A percentile compares a stretch with the other conserved stretches of the same genome.
Conservation (phyloP, 2,329 filamentous ascomycete genomes). For the Epicoccum nigrum region DNA sequence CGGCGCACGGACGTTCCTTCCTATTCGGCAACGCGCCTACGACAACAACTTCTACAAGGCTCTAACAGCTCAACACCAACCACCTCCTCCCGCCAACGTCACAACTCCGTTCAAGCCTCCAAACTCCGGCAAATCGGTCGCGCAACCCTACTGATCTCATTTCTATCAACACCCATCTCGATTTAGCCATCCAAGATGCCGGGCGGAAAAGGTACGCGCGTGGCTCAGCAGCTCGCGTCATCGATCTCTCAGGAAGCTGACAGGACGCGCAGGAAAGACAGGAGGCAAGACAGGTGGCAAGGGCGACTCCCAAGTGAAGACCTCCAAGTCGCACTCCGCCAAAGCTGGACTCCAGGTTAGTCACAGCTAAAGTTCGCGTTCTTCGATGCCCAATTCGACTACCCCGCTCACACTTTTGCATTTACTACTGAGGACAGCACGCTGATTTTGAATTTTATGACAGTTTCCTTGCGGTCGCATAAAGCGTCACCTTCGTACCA, state of each 20-base stretch:
- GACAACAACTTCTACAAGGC: constrained; percentile 42
- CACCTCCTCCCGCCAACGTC: constrained; percentile 43
- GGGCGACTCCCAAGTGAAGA: constrained; percentile 77
- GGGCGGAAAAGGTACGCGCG: constrained; percentile 89
- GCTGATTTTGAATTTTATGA: constrained; percentile 33
- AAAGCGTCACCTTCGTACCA: constrained; percentile 99
- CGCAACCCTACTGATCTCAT: constrained; percentile 39
- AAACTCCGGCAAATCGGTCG: constrained; percentile 38
- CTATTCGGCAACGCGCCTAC: constrained; percentile 38
- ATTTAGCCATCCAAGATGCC: constrained; percentile 60
- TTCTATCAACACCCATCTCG: constrained; percentile 26
- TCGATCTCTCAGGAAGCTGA: constrained; percentile 27
- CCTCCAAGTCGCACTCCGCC: constrained; percentile 90
- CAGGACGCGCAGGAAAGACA: constrained; percentile 54
- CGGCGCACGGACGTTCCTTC: constrained; percentile 29
- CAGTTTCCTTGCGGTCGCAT: constrained; percentile 99
- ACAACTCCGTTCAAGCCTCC: constrained; percentile 35
- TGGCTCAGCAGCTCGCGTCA: constrained; percentile 31
- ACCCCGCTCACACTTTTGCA: constrained; percentile 26
- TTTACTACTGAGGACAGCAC: constrained; percentile 22
- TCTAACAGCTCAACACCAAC: constrained; percentile 33
- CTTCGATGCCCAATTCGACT: constrained; percentile 22
- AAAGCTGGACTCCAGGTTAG: constrained; percentile 95
- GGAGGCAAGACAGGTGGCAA: constrained; percentile 92
- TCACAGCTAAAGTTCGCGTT: constrained; percentile 35